Evolutionary conservation across 2,329 filamentous ascomycete species (phyloP), one percentile per base, ranked within the genome.

Genomic region (Alternaria tenuissima): DNA sequence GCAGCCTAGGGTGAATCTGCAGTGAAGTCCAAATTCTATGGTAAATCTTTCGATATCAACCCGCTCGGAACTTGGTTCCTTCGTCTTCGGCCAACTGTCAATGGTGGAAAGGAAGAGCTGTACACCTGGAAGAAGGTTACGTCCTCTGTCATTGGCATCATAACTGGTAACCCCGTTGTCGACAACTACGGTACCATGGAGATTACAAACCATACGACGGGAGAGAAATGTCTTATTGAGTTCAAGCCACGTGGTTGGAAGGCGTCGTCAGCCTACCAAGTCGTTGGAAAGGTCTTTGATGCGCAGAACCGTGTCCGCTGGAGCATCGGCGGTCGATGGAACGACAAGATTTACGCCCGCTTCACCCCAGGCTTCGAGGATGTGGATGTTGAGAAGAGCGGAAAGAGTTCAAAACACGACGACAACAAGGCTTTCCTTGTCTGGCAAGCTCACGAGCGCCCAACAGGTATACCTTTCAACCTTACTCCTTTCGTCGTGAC

Each of bases 91-190:
- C 93, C 94, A 0, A 86, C 86, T 0, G 84, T 87, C 3, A 92
- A 91, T 4, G 89, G 72, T 7, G 72, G 74, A 12, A 71, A 91
- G 70, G 89, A 91, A 65, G 95, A 99, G 69, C 83, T 97, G 2
- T 99, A 96, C 80, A 97, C 94, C 0, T 99, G 95, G 95, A 98
- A 97, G 81, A 99, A 99, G 81, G 93, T 97, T 18, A 98, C 94
- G 1, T 95, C 93, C 1, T 96, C 94, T 2, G 95, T 99, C n/a
- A 89, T 98, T 61, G 95, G 95, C 59, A 99, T 99, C 78, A 97
- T 99, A 72, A 98, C 94, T 0, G 95, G 95, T 48, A 97, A 92
- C 70, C 95, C 95, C 0, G 92, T 91, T 0, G 92, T 99, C n/a
- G 95, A 99, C 81, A 97, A 99, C 79, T 98, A 98, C 76, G 95